phyloP scores from a whole-genome alignment of 2,329 filamentous ascomycete species.

The Penicillium sp. region DNA sequence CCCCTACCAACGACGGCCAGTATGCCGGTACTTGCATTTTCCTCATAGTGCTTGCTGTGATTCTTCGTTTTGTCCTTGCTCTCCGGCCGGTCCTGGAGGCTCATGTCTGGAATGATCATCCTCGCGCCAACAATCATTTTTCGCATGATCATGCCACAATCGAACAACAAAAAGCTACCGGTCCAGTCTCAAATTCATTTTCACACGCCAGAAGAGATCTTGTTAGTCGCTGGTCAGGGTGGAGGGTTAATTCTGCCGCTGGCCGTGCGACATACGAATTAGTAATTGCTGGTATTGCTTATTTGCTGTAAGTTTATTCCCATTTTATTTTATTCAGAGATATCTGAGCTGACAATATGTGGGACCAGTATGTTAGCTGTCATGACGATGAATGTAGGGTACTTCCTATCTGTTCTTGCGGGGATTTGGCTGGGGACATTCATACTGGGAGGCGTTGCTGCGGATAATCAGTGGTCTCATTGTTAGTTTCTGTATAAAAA shows the following conservation, averaged over 20 bases:
- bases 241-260: slow-evolving; percentile 75
- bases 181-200: neutral
- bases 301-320: slow-evolving; percentile 68
- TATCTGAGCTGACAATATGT: neutral
- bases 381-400: slow-evolving; percentile 85
- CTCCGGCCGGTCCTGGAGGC: slow-evolving; percentile 57
- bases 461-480: slow-evolving; percentile 16
- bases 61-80: slow-evolving; percentile 69
- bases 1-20: slow-evolving; percentile 62
- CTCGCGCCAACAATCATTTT: slow-evolving; percentile 4
- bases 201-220: slow-evolving; percentile 16
- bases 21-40: slow-evolving; percentile 94
- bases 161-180: neutral
- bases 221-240: slow-evolving; percentile 36
- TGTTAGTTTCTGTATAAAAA: neutral
- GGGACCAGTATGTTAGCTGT: slow-evolving; percentile 75
- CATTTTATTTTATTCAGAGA: neutral
- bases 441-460: slow-evolving; percentile 54
- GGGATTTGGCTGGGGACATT: slow-evolving; percentile 81
- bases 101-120: slow-evolving; percentile 20
- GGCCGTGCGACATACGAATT: slow-evolving; percentile 66
- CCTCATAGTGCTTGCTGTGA: slow-evolving; percentile 68
- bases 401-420: slow-evolving; percentile 72
- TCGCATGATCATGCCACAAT: neutral
- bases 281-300: slow-evolving; percentile 70